Evolutionary conservation across 495 filamentous ascomycete genomes (phyloP).

Genomic region (Hyaloscypha variabilis): DNA sequence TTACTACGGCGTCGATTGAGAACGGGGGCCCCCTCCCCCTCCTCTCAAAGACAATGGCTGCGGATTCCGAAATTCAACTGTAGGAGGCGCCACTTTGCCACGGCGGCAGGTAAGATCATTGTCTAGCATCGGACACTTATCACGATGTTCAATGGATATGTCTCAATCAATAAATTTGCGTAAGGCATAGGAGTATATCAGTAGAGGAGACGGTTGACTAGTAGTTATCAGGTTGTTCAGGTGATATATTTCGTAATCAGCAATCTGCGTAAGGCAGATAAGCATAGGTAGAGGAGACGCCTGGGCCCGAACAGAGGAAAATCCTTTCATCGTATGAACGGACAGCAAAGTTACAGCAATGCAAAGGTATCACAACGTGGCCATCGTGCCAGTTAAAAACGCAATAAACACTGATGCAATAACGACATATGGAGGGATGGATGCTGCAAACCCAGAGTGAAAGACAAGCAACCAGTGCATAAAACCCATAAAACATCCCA

Average conservation of each 20-base stretch:
- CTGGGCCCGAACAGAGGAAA: neutral
- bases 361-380: conserved; percentile 28
- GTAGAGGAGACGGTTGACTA: no score
- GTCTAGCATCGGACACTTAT: no score
- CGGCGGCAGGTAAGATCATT: neutral
- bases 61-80: no score
- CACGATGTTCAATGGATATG: no score
- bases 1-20: no score
- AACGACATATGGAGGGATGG: conserved; percentile 16
- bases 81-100: no score
- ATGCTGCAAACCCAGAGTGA: conserved; percentile 23
- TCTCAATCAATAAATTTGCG: no score
- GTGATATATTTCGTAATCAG: conserved; percentile 12
- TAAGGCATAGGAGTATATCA: no score
- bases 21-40: no score
- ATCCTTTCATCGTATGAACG: neutral
- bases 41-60: no score
- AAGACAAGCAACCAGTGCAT: conserved; percentile 3
- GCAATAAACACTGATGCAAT: conserved; percentile 26
- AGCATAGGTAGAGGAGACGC: conserved; percentile 7
- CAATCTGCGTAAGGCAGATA: conserved; percentile 21
- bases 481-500: conserved; percentile 18
- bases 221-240: neutral
- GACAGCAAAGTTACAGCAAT: conserved; percentile 17
- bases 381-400: conserved; percentile 18